Conservation (phyloP, 2,329 filamentous ascomycete genomes). For the Hypoxylon rubiginosum region DNA sequence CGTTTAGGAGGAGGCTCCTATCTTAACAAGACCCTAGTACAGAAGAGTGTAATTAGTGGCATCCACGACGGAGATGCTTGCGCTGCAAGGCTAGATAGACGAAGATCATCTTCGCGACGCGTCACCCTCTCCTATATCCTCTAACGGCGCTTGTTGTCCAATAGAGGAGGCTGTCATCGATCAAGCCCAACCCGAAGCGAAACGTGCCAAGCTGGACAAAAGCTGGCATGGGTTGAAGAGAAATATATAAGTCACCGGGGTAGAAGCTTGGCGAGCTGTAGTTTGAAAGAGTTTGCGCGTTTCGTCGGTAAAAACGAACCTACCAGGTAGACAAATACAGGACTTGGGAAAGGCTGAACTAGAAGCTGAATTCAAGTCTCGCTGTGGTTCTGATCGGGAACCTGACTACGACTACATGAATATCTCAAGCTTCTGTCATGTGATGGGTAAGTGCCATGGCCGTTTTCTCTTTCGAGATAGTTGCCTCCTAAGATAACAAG, state of each 20-base stretch:
- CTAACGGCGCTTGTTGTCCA: constrained; percentile 6
- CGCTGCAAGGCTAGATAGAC: constrained; percentile 14
- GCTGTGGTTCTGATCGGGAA: neutral
- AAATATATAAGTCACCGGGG: constrained; percentile 13
- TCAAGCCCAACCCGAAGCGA: constrained; percentile 34
- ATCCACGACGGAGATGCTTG: constrained; percentile 10
- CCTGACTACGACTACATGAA: neutral
- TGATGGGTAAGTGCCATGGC: neutral
- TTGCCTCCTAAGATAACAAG: neutral
- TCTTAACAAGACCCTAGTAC: neutral
- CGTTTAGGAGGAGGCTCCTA: constrained; percentile 20
- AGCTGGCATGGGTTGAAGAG: constrained; percentile 18
- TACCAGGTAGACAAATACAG: too few relatives aligned
- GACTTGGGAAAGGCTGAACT: constrained; percentile 3
- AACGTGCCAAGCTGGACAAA: constrained; percentile 39
- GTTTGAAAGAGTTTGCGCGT: constrained; percentile 6
- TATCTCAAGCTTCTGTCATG: neutral
- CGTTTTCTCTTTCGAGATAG: neutral
- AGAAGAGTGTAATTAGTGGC: neutral
- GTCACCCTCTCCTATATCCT: constrained; percentile 20
- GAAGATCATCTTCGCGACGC: constrained; percentile 28
- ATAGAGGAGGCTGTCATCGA: constrained; percentile 18
- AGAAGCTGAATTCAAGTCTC: constrained; percentile 10
- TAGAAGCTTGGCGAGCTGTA: constrained; percentile 26
- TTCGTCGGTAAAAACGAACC: constrained; percentile 9